Base-by-base conservation (phyloP, 176 grass and related monocot genomes). In the Paspalum vaginatum region DNA sequence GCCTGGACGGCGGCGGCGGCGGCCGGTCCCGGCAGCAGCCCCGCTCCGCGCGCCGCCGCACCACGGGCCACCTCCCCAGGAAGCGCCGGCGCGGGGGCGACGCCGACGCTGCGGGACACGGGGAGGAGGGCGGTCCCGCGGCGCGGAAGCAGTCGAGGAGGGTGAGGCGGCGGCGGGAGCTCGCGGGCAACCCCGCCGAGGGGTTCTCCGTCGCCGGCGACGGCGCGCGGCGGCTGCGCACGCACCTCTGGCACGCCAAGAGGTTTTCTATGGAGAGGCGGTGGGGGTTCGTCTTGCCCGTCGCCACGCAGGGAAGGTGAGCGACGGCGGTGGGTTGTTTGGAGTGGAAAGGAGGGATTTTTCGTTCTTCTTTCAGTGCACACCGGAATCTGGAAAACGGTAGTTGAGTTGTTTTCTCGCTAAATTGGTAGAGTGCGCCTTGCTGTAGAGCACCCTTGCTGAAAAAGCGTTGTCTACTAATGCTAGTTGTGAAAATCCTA, bases 211-310 rank as follows among this genome's bases (percentile, higher is more conserved):
- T 68, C 14, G 73, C 90, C 1, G 85, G 79, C 44, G 90, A 98
- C 13, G 91, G 85, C 7, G 74, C 85, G 26, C 84, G 76, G 81
- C 89, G 92, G 69, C 55, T 98, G 78, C 85, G 95, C 56, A 98
- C 92, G 47, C 95, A 94, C 52, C 69, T 98, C 26, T 98, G 95
- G 95, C 88, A 89, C 59, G 90, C 95, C 9, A 98, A 98, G 84
- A 91, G 95, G 73, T 94, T 98, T 82, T 15, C 61, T 7, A 94
- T 98, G 92, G 88, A 58, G 43, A 94, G 89, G 70, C 74, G 47
- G 4, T 98, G 92, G 92, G 88, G 90, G 6, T 98, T 94, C 83
- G 75, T 90, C 70, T 87, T 98, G 42, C 90, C 92, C 1, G 84
- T 93, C 4, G 86, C 86, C 1, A 22, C 66, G 15, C 89, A 93